Conservation (phyloP, 2,329 filamentous ascomycete genomes). For the Fusarium anthophilum region DNA sequence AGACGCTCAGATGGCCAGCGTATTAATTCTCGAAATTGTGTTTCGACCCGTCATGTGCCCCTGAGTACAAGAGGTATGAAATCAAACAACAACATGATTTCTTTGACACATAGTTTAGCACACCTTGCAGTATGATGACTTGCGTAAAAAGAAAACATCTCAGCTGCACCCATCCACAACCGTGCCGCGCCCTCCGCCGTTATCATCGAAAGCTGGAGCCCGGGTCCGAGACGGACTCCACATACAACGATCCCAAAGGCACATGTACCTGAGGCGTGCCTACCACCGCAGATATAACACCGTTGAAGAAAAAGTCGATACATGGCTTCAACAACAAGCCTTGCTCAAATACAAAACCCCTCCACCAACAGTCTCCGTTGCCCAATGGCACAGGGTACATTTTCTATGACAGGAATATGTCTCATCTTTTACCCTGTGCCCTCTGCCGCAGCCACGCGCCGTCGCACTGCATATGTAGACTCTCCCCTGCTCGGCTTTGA, state of each 20-base stretch:
- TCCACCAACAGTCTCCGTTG: conserved; percentile 2
- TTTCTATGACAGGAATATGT: conserved; percentile 37
- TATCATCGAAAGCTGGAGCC: conserved; percentile 27
- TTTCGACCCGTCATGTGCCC: neutral
- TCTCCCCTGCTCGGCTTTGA: conserved; percentile 34
- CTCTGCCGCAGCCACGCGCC: conserved; percentile 20
- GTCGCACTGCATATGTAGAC: conserved; percentile 13
- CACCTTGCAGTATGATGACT: no score
- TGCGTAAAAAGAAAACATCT: neutral
- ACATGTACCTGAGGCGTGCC: neutral
- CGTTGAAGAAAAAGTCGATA: conserved; percentile 7
- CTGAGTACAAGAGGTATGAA: neutral
- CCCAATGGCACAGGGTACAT: conserved; percentile 23
- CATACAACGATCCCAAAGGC: neutral
- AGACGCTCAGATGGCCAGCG: neutral
- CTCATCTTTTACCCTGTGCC: conserved; percentile 17
- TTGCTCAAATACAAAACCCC: conserved; percentile 12
- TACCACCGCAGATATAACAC: neutral
- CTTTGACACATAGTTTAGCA: neutral
- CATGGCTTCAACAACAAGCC: conserved; percentile 7
- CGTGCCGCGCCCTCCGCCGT: conserved; percentile 18
- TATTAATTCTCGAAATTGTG: neutral
- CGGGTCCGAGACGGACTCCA: conserved; percentile 25
- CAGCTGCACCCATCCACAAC: neutral
- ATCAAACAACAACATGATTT: neutral